A percentile compares a stretch with the other conserved stretches of the same genome.
phyloP scores from a whole-genome alignment of 2,329 filamentous ascomycete genomes.

The Thyridium curvatum region DNA sequence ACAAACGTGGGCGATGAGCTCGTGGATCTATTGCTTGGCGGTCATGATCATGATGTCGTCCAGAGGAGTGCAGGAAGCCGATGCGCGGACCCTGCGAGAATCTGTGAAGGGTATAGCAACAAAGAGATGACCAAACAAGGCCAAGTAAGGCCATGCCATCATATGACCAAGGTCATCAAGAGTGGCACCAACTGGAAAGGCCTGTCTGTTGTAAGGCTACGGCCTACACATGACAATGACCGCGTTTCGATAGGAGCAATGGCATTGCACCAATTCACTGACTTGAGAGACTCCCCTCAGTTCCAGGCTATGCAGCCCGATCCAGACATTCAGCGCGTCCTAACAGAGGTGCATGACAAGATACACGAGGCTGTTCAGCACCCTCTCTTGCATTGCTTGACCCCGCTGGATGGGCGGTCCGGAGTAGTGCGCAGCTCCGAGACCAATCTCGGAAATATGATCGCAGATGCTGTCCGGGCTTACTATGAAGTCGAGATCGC shows the following conservation, averaged over 20 bases:
- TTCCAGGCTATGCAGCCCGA: no score
- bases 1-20: conserved; percentile 7
- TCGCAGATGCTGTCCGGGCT: conserved; percentile 15
- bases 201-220: no score
- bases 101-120: conserved; percentile 7
- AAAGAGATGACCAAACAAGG: no score
- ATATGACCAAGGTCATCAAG: no score
- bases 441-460: conserved; percentile 17
- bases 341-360: conserved; percentile 9
- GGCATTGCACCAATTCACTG: no score
- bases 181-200: no score
- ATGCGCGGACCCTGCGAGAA: conserved; percentile 6
- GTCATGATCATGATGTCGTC: conserved; percentile 16
- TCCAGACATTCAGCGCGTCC: no score
- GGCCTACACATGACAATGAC: no score
- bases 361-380: conserved; percentile 11
- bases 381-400: conserved; percentile 10
- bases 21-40: conserved; percentile 16
- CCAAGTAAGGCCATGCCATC: no score
- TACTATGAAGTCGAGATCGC: conserved; percentile 17
- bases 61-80: conserved; percentile 11
- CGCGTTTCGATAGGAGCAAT: no score
- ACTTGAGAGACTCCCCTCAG: no score
- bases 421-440: conserved; percentile 13
- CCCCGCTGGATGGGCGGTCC: conserved; percentile 13